Conservation (phyloP, 163 green algal genomes). For the Prototheca stagnorum region DNA sequence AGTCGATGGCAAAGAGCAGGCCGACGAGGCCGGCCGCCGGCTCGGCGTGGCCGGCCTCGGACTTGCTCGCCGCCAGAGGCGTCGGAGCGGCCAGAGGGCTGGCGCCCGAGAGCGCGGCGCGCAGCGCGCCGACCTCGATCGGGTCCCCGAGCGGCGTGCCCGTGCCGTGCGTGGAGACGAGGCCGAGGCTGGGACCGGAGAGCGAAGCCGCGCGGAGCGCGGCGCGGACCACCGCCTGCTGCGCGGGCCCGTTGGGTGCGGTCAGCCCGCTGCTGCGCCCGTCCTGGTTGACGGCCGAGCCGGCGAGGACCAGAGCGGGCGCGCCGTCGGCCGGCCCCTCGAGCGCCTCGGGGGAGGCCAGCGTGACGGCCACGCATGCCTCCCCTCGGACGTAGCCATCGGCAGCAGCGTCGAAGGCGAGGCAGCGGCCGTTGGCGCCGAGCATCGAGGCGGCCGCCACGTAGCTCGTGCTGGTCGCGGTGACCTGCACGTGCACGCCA, state of each 20-base stretch:
- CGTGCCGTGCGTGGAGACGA: conserved; percentile 49
- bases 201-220: conserved; percentile 23
- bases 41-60: conserved; percentile 58
- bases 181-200: conserved; percentile 8
- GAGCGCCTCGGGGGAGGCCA: conserved; percentile 9
- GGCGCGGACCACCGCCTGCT: conserved; percentile 44
- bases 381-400: conserved; percentile 76
- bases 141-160: conserved; percentile 61
- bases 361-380: conserved; percentile 35
- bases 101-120: conserved; percentile 26
- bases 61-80: conserved; percentile 31
- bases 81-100: conserved; percentile 9
- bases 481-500: no score
- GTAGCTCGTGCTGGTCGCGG: no score
- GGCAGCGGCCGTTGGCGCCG: conserved; percentile 64
- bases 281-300: conserved; percentile 72
- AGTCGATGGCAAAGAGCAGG: conserved; percentile 23
- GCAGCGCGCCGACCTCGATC: conserved; percentile 62
- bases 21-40: conserved; percentile 51
- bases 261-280: conserved; percentile 63
- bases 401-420: conserved; percentile 65
- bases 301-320: conserved; percentile 18
- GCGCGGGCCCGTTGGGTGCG: conserved; percentile 60
- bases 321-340: neutral
- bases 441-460: conserved; percentile 61